A percentile compares a stretch with the other conserved stretches of the same genome.
Conservation (phyloP, 805 yeast species). For the Millerago galiae region DNA sequence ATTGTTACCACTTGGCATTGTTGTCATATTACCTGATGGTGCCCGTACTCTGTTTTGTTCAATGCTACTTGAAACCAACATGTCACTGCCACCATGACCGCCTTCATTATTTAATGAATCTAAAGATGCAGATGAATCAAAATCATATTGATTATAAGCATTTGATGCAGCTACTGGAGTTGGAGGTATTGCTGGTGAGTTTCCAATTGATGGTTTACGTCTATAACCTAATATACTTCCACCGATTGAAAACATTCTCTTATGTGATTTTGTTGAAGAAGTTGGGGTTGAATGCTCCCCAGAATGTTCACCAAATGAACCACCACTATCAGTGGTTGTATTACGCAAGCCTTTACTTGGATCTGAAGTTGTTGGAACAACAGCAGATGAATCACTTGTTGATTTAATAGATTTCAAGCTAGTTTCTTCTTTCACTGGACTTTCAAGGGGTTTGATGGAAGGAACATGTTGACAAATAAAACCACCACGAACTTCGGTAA, state of each 20-base stretch:
- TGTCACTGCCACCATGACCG: constrained; percentile 37
- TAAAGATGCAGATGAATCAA: constrained; percentile 40
- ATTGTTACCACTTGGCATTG: constrained; percentile 4
- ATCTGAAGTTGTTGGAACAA: constrained; percentile 3
- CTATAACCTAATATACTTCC: constrained; percentile 45
- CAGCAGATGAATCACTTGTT: constrained; percentile 11
- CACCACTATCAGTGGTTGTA: constrained; percentile 9
- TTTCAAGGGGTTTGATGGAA: constrained; percentile 27
- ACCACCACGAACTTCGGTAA: constrained; percentile 89
- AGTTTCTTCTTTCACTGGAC: constrained; percentile 2
- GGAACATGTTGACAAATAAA: constrained; percentile 73
- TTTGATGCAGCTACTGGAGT: constrained; percentile 45
- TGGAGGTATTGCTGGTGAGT: constrained; percentile 39
- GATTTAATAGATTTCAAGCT: constrained; percentile 11
- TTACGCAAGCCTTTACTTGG: constrained; percentile 2
- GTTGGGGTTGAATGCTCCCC: constrained; percentile 18
- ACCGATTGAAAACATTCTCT: constrained; percentile 61
- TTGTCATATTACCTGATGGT: constrained; percentile 4
- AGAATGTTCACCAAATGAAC: constrained; percentile 13
- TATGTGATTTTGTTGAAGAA: constrained; percentile 34
- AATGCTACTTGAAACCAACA: constrained; percentile 52
- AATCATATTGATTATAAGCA: constrained; percentile 29
- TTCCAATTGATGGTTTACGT: constrained; percentile 31
- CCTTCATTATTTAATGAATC: constrained; percentile 54
- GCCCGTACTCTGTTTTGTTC: constrained; percentile 36